Evolutionary conservation across 2,329 filamentous ascomycete genomes (phyloP), one percentile per base, ranked within the genome.

Genomic region (Aspergillus costaricaensis): DNA sequence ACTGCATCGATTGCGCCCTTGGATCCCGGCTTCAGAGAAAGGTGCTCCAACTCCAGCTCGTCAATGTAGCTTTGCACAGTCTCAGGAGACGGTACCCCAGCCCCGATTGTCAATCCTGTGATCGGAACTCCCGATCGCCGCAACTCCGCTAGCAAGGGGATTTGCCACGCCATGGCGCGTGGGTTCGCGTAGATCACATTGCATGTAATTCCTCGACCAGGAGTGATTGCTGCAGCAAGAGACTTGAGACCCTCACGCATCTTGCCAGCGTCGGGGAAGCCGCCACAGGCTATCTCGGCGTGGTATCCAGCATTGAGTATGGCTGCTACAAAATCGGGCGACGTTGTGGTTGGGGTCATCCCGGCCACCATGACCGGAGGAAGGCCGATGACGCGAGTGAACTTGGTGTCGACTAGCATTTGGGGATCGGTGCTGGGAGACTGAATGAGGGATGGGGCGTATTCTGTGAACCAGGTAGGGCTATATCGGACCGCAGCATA

Each of bases 171-270:
- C 5, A 59, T 21, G 8, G 57, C 47, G 2, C 48, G 47, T 4
- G 57, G 57, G 4, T 36, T 55, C 10, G 57, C 57, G 43, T 59
- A 59, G 17, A 59, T 59, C 30, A 59, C 41, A n/a, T 59, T 59
- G 21, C 57, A 59, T 19, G 57, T 59, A 32, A 59, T 59, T 8
- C 43, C 32, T 6, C 57, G 57, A 30, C 53, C 50, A 1, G 47
- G 38, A 14, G 57, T 43, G 21, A 59, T 55, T 2, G 30, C 17
- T 1, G 44, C 12, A 2, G 53, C 52, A 4, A 60, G 32, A 15
- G 25, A 43, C 12, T 17, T 43, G 10, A 60, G 32, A 9, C 47
- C 52, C 12, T 44, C 27, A 21, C 50, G 43, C 52, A 60, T 51
- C 4, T 9, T 23, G 5, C 30, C 53, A 3, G 21, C 43, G 5